Evolutionary conservation across 768 basidiomycete species (phyloP), one percentile per base, ranked within the genome.

Genomic region (Trichaptum fuscoviolaceum): DNA sequence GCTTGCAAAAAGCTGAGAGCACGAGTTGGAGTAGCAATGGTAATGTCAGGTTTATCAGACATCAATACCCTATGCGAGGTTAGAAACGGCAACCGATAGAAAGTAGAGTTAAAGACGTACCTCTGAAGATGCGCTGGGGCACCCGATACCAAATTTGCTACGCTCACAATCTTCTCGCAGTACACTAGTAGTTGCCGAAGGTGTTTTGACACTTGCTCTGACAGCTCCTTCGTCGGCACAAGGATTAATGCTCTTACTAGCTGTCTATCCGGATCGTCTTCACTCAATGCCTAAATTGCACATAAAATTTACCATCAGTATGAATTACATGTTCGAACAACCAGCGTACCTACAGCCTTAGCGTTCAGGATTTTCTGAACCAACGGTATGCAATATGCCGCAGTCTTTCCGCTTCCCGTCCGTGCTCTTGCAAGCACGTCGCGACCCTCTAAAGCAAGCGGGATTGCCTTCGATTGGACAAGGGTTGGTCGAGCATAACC

Each of bases 341-440:
- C 59, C 9, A 34, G 59, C 59, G 59, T 67, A 83, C 89, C 77
- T 75, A 94, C 94, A 75, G 79, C 81, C 84, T 95, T 96, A 2
- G 85, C 84, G 68, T 82, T 85, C 64, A 98, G 73, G 25, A 99
- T 88, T 75, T 94, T 96, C 75, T 99, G 95, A 0, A 93, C 81
- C 26, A 96, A 78, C 0, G 97, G 97, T 10, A 99, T 83, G 71
- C 92, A 93, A 75, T 99, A 99, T 1, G 97, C 95, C 3, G 92
- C 93, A 0, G 97, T 99, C 80, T 99, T 99, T 26, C 97, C 97
- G 66, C 93, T 95, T 20, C 97, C 97, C 2, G 97, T 99, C 35
- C 93, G 85, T 1, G 97, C 96, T 59, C 93, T 86, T 23, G 96
- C 96, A 35, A 99, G 87, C 64, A 99, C 91, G 76, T 99, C 97